Evolutionary conservation across 805 yeast species (phyloP).

Genomic region (Candida pseudoglaebosa): DNA sequence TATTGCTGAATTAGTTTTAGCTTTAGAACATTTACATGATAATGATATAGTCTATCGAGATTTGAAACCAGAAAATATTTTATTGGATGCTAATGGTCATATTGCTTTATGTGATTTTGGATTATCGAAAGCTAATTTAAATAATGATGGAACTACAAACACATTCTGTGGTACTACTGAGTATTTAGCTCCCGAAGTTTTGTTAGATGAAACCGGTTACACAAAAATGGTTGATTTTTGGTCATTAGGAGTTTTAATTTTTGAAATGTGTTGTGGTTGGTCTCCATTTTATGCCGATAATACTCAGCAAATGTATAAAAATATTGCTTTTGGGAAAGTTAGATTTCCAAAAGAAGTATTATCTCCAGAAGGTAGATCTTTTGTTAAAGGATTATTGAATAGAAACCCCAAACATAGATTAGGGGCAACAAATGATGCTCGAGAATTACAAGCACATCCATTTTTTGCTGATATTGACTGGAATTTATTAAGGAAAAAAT

Average conservation of each 20-base stretch:
- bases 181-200: conserved; percentile 94
- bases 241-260: conserved; percentile 94
- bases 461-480: conserved; percentile 91
- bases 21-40: conserved; percentile 91
- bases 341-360: conserved; percentile 95
- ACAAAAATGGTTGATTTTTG: conserved; percentile 99
- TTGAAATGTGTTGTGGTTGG: conserved; percentile 99
- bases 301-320: conserved; percentile 98
- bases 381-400: conserved; percentile 91
- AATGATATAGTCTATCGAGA: conserved; percentile 96
- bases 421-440: conserved; percentile 88
- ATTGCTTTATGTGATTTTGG: conserved; percentile 98
- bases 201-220: conserved; percentile 92
- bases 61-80: conserved; percentile 92
- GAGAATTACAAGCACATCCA: conserved; percentile 88
- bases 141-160: conserved; percentile 85
- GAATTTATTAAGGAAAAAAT: conserved; percentile 71
- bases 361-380: conserved; percentile 88
- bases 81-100: conserved; percentile 95
- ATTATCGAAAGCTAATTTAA: conserved; percentile 85
- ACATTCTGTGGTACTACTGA: conserved; percentile 99
- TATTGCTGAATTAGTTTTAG: conserved; percentile 91
- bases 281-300: conserved; percentile 97
- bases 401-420: conserved; percentile 94
- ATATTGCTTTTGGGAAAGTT: conserved; percentile 97